Percentiles rank a stretch among this genome's conserved stretches.
Evolutionary conservation across 2,329 filamentous ascomycete species (phyloP).

Genomic region (Aureobasidium sp.): DNA sequence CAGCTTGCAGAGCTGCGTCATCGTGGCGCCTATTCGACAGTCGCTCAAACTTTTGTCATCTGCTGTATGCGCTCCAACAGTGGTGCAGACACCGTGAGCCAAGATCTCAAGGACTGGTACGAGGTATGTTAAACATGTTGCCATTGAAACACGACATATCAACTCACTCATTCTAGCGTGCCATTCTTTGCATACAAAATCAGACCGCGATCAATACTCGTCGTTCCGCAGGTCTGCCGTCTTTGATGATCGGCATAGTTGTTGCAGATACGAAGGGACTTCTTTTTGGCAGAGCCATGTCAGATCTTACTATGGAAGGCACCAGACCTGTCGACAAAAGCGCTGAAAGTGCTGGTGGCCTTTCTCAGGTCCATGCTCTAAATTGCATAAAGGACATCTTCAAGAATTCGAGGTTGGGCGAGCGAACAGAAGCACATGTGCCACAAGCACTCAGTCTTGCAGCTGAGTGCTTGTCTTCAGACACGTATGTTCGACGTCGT

Average conservation of each 20-base stretch:
- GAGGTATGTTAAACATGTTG: constrained; percentile 27
- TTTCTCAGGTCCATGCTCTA: constrained; percentile 89
- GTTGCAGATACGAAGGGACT: constrained; percentile 50
- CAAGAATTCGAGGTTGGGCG: constrained; percentile 69
- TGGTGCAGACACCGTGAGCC: background rate
- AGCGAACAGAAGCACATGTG: constrained; percentile 66
- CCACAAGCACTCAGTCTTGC: constrained; percentile 71
- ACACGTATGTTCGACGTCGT: constrained; percentile 51
- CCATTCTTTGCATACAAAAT: constrained; percentile 62
- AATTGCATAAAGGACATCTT: constrained; percentile 93
- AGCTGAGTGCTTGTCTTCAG: constrained; percentile 68
- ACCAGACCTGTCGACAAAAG: constrained; percentile 40
- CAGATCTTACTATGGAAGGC: constrained; percentile 55
- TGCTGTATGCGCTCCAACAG: constrained; percentile 59
- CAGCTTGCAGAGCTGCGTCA: constrained; percentile 81
- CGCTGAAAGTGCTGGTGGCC: constrained; percentile 48
- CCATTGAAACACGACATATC: background rate
- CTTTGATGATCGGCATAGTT: constrained; percentile 75
- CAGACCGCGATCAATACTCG: constrained; percentile 76
- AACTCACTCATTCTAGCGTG: constrained; percentile 39
- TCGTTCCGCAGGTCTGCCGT: constrained; percentile 85
- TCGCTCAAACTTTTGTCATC: constrained; percentile 75
- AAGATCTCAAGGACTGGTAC: constrained; percentile 59
- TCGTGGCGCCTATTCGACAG: constrained; percentile 86
- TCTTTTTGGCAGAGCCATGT: constrained; percentile 60